phyloP scores from a whole-genome alignment of 306 rosid genomes.

The Lathyrus sativus region DNA sequence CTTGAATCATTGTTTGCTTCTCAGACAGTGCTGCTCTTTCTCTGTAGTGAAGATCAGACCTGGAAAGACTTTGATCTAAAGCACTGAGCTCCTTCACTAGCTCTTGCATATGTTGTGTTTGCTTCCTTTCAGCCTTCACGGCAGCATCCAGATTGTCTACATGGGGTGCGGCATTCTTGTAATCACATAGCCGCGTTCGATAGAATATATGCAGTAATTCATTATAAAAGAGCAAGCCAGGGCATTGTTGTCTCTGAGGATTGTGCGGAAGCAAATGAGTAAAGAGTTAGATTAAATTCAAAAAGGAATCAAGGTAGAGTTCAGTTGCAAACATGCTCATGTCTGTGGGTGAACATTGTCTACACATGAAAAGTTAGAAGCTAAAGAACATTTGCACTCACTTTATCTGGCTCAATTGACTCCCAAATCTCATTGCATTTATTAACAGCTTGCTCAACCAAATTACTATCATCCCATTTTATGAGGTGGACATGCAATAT shows the following conservation, averaged over 20 bases:
- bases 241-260: conserved; percentile 67
- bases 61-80: conserved; percentile 79
- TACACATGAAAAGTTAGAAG: conserved; percentile 31
- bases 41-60: conserved; percentile 75
- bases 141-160: conserved; percentile 92
- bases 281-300: conserved; percentile 29
- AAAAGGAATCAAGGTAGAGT: conserved; percentile 28
- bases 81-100: conserved; percentile 70
- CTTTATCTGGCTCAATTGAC: conserved; percentile 65
- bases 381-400: conserved; percentile 52
- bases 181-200: conserved; percentile 84
- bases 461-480: conserved; percentile 84
- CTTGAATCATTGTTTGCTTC: conserved; percentile 71
- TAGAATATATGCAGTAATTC: conserved; percentile 91
- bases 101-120: conserved; percentile 63
- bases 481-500: conserved; percentile 88
- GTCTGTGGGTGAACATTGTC: conserved; percentile 2
- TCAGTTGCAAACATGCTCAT: conserved; percentile 30
- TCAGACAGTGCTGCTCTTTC: conserved; percentile 82
- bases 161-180: conserved; percentile 89
- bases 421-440: conserved; percentile 82
- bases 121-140: conserved; percentile 77
- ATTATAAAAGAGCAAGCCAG: conserved; percentile 85
- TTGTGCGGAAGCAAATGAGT: conserved; percentile 27
- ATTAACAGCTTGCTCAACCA: conserved; percentile 80